Percentiles rank a stretch among this genome's conserved stretches.
These are phyloP conservation scores for Cydonia oblonga DNA, from an alignment of 331 rosid species.

Conservation along the genomic window DNA sequence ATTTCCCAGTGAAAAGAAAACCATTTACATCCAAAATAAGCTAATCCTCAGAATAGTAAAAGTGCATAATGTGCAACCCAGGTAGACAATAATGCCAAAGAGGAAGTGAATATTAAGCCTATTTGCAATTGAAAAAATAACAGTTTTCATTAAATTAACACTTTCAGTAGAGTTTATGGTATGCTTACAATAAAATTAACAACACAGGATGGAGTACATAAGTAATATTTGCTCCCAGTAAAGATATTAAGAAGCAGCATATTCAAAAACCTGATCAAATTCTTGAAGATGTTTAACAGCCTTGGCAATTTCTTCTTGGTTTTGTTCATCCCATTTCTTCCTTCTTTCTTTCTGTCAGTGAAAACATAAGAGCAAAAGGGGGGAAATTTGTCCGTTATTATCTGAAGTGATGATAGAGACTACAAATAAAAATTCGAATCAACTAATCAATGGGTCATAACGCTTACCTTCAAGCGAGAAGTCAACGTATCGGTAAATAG, in stretches of 20 bases:
- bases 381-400: neutral
- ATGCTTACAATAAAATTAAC: neutral
- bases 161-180: neutral
- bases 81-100: no score
- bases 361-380: neutral
- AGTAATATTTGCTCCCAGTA: neutral
- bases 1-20: neutral
- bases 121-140: neutral
- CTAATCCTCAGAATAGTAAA: no score
- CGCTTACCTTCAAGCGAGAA: conserved; percentile 71
- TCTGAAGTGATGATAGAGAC: neutral
- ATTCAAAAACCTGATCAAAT: conserved; percentile 68
- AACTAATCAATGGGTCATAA: conserved; percentile 1
- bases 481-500: conserved; percentile 55
- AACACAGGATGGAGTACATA: neutral
- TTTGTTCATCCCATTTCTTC: conserved; percentile 78
- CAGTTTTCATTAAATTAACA: neutral
- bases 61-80: no score
- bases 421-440: neutral
- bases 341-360: conserved; percentile 58
- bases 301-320: conserved; percentile 77
- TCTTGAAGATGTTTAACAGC: conserved; percentile 64
- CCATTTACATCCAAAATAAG: neutral
- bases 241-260: conserved; percentile 12
- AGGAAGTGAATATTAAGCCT: no score